Conservation (phyloP, 192 early-diverging fungal genomes). For the Rhizoclosmatium globosum region DNA sequence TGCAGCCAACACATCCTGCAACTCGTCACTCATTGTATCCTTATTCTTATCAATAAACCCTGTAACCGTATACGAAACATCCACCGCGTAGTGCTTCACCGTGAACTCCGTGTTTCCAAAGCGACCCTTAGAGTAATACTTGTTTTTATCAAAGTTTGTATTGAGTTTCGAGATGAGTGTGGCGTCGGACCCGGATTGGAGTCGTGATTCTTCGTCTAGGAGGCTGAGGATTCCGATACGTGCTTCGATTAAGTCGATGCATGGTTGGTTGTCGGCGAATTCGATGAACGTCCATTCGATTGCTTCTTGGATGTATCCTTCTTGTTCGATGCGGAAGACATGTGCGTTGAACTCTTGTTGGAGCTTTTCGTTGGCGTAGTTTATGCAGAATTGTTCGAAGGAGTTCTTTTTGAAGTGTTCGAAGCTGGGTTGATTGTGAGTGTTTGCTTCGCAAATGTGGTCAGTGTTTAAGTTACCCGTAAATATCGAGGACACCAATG, state of each 20-base stretch:
- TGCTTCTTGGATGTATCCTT: constrained; percentile 80
- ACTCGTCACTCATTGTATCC: constrained; percentile 91
- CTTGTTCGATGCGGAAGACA: constrained; percentile 95
- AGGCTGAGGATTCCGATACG: constrained; percentile 86
- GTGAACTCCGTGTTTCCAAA: constrained; percentile 82
- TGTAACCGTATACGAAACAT: constrained; percentile 83
- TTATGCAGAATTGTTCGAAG: constrained; percentile 92
- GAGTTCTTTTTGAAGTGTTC: constrained; percentile 82
- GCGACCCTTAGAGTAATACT: constrained; percentile 81
- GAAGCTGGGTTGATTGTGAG: constrained; percentile 74
- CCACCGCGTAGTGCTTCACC: constrained; percentile 88
- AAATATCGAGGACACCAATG: constrained; percentile 95
- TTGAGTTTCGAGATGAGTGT: constrained; percentile 89
- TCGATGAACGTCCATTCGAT: constrained; percentile 73
- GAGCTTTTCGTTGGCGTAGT: constrained; percentile 92
- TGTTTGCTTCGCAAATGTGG: background rate
- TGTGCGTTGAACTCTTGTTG: constrained; percentile 97
- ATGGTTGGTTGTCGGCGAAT: constrained; percentile 95
- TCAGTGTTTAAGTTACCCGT: constrained; percentile 56
- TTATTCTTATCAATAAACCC: constrained; percentile 94
- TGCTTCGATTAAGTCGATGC: constrained; percentile 90
- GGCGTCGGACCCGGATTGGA: constrained; percentile 85
- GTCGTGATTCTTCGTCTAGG: constrained; percentile 89
- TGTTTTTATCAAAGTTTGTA: constrained; percentile 53
- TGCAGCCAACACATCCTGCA: constrained; percentile 70